Conservation (phyloP, 2,329 filamentous ascomycete genomes). For the Cercospora citrullina region DNA sequence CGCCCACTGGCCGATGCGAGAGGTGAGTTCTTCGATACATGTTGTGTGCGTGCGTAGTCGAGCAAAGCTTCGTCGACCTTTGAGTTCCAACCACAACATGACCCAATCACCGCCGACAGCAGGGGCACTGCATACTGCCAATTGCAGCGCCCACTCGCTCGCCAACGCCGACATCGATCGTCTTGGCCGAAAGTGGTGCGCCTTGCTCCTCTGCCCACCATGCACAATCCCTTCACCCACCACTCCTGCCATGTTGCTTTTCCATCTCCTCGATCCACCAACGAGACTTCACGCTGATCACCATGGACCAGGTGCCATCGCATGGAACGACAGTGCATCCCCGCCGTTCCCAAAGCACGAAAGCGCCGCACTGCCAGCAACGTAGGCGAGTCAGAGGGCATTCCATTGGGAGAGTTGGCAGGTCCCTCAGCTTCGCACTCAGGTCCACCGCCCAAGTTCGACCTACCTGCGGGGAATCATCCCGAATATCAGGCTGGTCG, state of each 20-base stretch:
- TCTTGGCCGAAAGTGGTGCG: not conserved
- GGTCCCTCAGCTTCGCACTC: constrained; percentile 14
- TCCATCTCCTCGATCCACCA: not conserved
- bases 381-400: constrained; percentile 25
- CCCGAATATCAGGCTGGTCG: constrained; percentile 14
- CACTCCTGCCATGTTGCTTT: not conserved
- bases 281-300: constrained; percentile 18
- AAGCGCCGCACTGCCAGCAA: constrained; percentile 30
- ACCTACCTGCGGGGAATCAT: constrained; percentile 16
- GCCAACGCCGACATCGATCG: not conserved
- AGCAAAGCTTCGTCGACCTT: not conserved
- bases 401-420: constrained; percentile 27
- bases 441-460: constrained; percentile 19
- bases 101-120: not conserved
- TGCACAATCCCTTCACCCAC: not conserved
- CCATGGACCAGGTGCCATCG: constrained; percentile 30
- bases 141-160: not conserved
- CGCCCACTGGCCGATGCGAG: constrained; percentile 27
- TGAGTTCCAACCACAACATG: not conserved
- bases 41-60: not conserved
- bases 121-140: not conserved
- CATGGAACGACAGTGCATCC: constrained; percentile 32
- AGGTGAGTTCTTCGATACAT: constrained; percentile 26
- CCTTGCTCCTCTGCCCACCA: not conserved
- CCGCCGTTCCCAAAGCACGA: constrained; percentile 32